A percentile compares a stretch with the other conserved stretches of the same genome.
Evolutionary conservation across 2,329 filamentous ascomycete species (phyloP).

Genomic region (Colletotrichum liriopes): DNA sequence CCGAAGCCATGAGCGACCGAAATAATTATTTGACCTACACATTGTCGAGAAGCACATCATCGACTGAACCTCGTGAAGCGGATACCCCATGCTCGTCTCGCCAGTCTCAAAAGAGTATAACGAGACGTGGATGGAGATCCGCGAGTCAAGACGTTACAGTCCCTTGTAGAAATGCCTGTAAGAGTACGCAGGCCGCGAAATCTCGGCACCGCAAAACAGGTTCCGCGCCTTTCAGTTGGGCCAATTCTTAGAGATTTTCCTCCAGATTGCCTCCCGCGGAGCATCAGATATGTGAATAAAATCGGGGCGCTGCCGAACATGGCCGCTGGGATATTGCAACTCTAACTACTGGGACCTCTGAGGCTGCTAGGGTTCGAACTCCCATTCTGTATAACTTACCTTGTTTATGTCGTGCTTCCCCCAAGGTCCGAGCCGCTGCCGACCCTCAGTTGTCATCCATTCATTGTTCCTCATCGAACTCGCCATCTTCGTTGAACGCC

Average conservation of each 20-base stretch:
- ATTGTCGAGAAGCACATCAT: neutral
- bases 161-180: slow-evolving; percentile 1
- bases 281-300: neutral
- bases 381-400: slow-evolving; percentile 21
- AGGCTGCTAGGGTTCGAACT: neutral
- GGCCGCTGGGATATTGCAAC: slow-evolving; percentile 1
- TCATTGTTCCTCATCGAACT: neutral
- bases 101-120: neutral
- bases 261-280: neutral
- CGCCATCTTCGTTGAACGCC: neutral
- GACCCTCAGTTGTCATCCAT: neutral
- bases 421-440: neutral
- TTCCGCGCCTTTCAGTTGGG: neutral
- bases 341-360: slow-evolving; percentile 14
- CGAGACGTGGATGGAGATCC: neutral
- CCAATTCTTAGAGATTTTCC: slow-evolving; percentile 10
- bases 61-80: neutral
- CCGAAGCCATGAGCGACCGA: neutral
- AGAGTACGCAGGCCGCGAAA: neutral
- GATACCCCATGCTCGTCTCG: neutral
- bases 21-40: neutral
- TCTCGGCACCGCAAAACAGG: slow-evolving; percentile 8
- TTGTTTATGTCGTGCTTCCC: slow-evolving; percentile 17
- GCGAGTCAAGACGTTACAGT: slow-evolving; percentile 16
- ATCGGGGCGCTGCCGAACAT: neutral